Evolutionary conservation across 106 monocot species (phyloP), one percentile per base, ranked within the genome.

Genomic region (Amphibolis antarctica): DNA sequence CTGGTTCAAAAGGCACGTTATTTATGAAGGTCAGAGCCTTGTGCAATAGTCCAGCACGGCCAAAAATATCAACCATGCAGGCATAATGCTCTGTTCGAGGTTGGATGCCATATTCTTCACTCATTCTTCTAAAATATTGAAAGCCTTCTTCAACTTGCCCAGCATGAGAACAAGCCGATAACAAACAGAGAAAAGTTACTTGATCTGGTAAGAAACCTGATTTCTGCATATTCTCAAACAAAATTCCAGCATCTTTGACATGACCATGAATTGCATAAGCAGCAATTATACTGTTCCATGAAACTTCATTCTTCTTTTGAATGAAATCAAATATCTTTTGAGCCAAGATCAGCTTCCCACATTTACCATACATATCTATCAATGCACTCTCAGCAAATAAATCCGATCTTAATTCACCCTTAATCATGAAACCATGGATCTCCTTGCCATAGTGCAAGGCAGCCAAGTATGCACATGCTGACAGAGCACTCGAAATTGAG

Each of bases 261-360:
- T 72, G 81, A 28, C 96, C 96, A 70, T 98, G 82, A 53, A 82
- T 65, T 46, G 90, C 86, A 76, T 81, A 83, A 28, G 96, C 78
- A 68, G 84, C 74, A 67, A 98, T 90, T 10, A 98, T 82, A 58
- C 86, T 98, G 66, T 98, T 98, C 96, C 96, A 98, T 10, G 96
- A 90, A 1, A 98, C 86, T 43, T 85, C 87, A 73, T 77, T 90
- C 66, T 80, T 90, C 20, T 61, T 63, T 12, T 60, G 59, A 90
- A 87, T 98, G 26, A 54, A 60, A 65, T 98, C 77, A 64, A 91
- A 98, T 12, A 85, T 81, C 56, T 42, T 54, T 44, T 70, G 78
- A 62, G 98, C 90, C 14, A 63, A 59, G 55, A 44, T 53, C 65
- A 98, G 52, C 56, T 82, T 27, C 12, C 90, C 96, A 66, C 89